Evolutionary conservation across 163 green algal species (phyloP).

Genomic region (Scenedesmus sp.): DNA sequence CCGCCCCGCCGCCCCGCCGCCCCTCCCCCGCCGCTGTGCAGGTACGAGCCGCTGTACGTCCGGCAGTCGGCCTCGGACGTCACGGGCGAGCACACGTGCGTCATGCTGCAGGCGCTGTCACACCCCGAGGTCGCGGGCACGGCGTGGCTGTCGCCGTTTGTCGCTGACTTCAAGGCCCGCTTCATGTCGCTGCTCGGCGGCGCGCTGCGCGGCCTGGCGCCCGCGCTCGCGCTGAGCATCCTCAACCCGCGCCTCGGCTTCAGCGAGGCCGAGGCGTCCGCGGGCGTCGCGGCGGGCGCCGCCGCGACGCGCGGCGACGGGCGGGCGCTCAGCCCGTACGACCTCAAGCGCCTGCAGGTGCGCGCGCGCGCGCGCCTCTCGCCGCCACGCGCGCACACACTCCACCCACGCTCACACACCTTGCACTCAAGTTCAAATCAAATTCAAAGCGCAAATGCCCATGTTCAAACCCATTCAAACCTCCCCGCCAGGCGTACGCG

Average conservation of each 20-base stretch:
- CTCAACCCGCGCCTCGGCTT: conserved; percentile 89
- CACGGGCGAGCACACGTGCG: conserved; percentile 94
- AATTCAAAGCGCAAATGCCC: too few relatives aligned
- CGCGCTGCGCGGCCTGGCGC: conserved; percentile 80
- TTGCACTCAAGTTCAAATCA: too few relatives aligned
- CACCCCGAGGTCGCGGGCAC: conserved; percentile 69
- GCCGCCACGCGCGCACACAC: too few relatives aligned
- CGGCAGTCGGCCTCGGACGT: conserved; percentile 84
- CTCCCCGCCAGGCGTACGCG: conserved; percentile 83
- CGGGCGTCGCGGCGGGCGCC: conserved; percentile 40
- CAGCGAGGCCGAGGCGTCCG: conserved; percentile 68
- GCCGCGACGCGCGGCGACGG: conserved; percentile 69
- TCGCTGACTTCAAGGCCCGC: conserved; percentile 83
- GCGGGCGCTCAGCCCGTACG: conserved; percentile 75
- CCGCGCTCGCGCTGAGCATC: conserved; percentile 88
- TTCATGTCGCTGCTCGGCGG: conserved; percentile 81
- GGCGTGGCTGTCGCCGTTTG: conserved; percentile 86
- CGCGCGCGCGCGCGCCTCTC: too few relatives aligned
- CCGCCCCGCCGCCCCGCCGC: too few relatives aligned
- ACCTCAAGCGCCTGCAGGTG: conserved; percentile 93
- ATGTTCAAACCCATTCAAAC: too few relatives aligned
- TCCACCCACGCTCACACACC: too few relatives aligned
- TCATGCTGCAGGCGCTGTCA: conserved; percentile 87
- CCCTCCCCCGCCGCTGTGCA: too few relatives aligned
- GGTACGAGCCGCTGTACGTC: conserved; percentile 95